These are phyloP conservation scores for Amanita thiersii DNA, from an alignment of 768 basidiomycete species.

Conservation along the genomic window DNA sequence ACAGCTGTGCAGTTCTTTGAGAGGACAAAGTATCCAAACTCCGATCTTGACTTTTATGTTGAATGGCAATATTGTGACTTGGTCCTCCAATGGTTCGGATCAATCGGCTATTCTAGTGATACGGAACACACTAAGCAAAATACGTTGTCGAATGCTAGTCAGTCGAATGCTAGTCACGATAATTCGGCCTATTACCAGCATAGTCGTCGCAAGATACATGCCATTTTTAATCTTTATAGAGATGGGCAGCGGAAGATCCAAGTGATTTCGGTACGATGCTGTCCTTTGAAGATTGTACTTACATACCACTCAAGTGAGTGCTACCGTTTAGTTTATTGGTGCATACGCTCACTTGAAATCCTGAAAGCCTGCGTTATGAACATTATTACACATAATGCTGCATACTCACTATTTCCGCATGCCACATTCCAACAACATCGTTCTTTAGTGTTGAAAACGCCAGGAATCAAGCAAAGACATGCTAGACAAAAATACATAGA, in stretches of 20 bases:
- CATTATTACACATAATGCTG: slow-evolving; percentile 28
- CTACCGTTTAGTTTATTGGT: neutral
- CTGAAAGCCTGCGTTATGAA: slow-evolving; percentile 34
- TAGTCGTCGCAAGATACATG: neutral
- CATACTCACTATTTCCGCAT: slow-evolving; percentile 30
- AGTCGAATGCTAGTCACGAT: neutral
- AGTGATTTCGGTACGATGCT: slow-evolving; percentile 22
- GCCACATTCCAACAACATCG: slow-evolving; percentile 28
- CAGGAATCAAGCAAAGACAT: slow-evolving; percentile 3
- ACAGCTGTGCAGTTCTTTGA: slow-evolving; percentile 3
- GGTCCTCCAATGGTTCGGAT: neutral
- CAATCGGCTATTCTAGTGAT: neutral
- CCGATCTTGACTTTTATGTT: slow-evolving; percentile 4
- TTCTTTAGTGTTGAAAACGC: slow-evolving; percentile 15
- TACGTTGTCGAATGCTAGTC: neutral
- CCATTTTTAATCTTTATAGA: neutral
- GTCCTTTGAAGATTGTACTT: slow-evolving; percentile 20
- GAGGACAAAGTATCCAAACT: neutral
- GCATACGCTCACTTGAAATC: neutral
- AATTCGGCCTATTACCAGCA: too few species aligned
- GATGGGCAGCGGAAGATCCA: slow-evolving; percentile 22
- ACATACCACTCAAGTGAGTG: slow-evolving; percentile 19
- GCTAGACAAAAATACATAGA: slow-evolving; percentile 23
- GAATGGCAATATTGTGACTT: neutral
- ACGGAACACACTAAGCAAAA: neutral